Percentiles rank a stretch among this genome's conserved stretches.
Evolutionary conservation across 2,329 filamentous ascomycete genomes (phyloP).

Genomic region (Penicillium crustosum): DNA sequence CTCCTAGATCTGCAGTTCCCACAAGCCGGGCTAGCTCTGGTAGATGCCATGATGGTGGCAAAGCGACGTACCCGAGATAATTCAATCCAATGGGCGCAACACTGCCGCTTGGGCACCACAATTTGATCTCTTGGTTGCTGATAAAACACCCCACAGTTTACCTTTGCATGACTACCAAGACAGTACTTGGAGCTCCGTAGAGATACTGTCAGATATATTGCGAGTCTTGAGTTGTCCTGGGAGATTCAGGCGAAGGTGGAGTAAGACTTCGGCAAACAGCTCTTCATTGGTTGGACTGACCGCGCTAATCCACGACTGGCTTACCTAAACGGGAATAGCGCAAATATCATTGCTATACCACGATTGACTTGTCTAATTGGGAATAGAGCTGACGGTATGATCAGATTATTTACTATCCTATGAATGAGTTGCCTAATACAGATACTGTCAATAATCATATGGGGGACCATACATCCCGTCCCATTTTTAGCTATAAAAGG

Average conservation of each 20-base stretch:
- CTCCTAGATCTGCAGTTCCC: slow-evolving; percentile 3
- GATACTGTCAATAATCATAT: not conserved
- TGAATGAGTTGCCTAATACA: not conserved
- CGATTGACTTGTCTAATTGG: not conserved
- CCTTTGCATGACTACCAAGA: not conserved
- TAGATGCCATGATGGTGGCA: not conserved
- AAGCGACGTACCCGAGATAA: not conserved
- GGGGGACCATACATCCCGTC: too few species aligned
- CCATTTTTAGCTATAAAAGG: not conserved
- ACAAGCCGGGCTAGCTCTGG: slow-evolving; percentile 5
- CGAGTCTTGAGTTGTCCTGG: not conserved
- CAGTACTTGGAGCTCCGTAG: not conserved
- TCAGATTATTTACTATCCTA: not conserved
- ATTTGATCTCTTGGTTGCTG: not conserved
- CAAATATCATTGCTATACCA: not conserved
- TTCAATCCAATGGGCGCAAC: not conserved
- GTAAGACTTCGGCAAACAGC: not conserved
- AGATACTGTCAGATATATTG: not conserved
- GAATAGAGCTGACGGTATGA: not conserved
- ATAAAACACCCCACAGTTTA: not conserved
- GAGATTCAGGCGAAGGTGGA: not conserved
- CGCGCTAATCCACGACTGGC: slow-evolving; percentile 3
- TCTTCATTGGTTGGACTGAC: not conserved
- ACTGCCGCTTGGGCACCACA: not conserved
- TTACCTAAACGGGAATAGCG: not conserved